Conservation (phyloP, 345 rosid genomes). For the Melaleuca quinquenervia region DNA sequence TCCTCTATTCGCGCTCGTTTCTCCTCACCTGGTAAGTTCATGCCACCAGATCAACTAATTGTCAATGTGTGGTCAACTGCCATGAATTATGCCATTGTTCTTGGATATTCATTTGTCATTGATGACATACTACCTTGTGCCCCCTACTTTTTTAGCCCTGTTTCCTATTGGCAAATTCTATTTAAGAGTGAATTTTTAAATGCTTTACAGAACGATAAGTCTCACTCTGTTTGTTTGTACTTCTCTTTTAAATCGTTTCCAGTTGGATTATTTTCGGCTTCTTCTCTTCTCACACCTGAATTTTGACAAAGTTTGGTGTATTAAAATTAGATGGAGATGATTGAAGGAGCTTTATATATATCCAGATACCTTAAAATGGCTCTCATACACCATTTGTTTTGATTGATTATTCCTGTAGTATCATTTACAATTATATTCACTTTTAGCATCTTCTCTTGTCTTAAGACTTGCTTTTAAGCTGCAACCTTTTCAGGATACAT, state of each 20-base stretch:
- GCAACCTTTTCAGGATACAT: not conserved
- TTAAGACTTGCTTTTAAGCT: not conserved
- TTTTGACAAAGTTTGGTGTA: not conserved
- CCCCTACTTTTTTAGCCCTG: not conserved
- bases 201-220: not conserved
- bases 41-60: not conserved
- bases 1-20: slow-evolving; percentile 58
- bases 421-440: not conserved
- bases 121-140: not conserved
- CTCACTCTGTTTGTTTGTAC: not conserved
- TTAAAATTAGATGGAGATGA: not conserved
- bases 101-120: not conserved
- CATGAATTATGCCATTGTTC: not conserved
- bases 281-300: not conserved
- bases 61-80: not conserved
- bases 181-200: not conserved
- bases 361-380: not conserved
- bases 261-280: not conserved
- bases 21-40: slow-evolving; percentile 52
- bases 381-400: not conserved
- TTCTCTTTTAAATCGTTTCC: not conserved
- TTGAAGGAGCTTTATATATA: not conserved
- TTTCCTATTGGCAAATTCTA: not conserved
- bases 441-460: not conserved
- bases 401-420: not conserved